Evolutionary conservation across 345 rosid species (phyloP), one percentile per base, ranked within the genome.

Genomic region (Streptanthus diversifolius): DNA sequence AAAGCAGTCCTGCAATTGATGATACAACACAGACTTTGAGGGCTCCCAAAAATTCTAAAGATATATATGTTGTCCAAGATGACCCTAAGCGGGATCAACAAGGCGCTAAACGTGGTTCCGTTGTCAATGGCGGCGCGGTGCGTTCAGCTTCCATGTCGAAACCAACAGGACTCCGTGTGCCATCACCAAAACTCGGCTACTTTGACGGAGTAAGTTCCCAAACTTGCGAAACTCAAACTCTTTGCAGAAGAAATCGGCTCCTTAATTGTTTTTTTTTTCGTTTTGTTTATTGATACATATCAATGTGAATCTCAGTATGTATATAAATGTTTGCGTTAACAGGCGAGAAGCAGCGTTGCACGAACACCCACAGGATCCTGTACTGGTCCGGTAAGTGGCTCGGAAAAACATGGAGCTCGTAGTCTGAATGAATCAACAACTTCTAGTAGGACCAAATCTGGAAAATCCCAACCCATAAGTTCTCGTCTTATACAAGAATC

Each of bases 161-260:
- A 68, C 97, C 96, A 51, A 79, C 98, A 10, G 97, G 99, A 70
- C 96, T 95, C 56, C 82, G 97, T 14, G 72, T 92, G 88, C 99
- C 98, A 55, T 88, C 97, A 60, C 98, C 99, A 63, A 95, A 92
- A 75, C 68, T 92, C 59, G 99, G 98, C 73, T 92, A 84, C 85
- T 95, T 95, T 83, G 98, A 95, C 58, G 97, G 96, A 90, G 98
- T 92, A 39, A 81, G 96, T 76, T 80, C 49, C 77, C 57, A 43
- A 25, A 64, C 68, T 72, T 59, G 30, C 82, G 37, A 41, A 57
- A 68, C 69, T 5, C 27, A 41, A 57, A 68, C 69, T 5, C 27
- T 57, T 21, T 70, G 40, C 35, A 36, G 30, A 8, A 2, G 51
- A 18, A 45, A 8, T 0, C 25, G 51, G 25, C 52, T 49, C 54